A percentile compares a stretch with the other conserved stretches of the same genome.
These are phyloP conservation scores for Boletus barrowsii DNA, from an alignment of 768 basidiomycete genomes.

Conservation along the genomic window DNA sequence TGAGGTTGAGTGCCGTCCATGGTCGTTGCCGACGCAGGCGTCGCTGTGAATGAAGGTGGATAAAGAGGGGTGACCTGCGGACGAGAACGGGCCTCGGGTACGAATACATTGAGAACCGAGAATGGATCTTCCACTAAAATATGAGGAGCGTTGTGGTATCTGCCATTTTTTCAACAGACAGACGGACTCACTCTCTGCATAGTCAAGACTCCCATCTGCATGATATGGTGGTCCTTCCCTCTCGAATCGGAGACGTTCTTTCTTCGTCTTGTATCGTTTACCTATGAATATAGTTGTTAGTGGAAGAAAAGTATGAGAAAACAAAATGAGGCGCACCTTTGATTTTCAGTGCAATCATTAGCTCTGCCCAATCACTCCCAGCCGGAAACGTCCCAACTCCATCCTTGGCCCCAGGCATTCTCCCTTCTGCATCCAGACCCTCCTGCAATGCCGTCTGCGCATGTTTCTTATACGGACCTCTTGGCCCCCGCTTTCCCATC, in stretches of 20 bases:
- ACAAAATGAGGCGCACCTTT: slow-evolving; percentile 47
- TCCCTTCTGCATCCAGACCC: slow-evolving; percentile 64
- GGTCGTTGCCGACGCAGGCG: slow-evolving; percentile 1
- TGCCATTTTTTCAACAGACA: neutral
- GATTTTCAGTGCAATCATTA: slow-evolving; percentile 70
- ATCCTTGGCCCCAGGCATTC: slow-evolving; percentile 73
- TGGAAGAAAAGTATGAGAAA: neutral
- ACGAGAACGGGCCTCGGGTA: slow-evolving; percentile 53
- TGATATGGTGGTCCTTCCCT: slow-evolving; percentile 68
- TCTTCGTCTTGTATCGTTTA: slow-evolving; percentile 78
- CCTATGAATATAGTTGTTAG: slow-evolving; percentile 30
- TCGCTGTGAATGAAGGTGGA: slow-evolving; percentile 35
- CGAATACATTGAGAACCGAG: slow-evolving; percentile 58
- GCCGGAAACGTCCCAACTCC: slow-evolving; percentile 72
- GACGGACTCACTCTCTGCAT: slow-evolving; percentile 54
- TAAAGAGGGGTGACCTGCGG: slow-evolving; percentile 60
- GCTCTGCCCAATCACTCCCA: slow-evolving; percentile 66
- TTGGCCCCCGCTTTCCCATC: slow-evolving; percentile 39
- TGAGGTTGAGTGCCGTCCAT: slow-evolving; percentile 1
- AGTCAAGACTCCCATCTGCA: slow-evolving; percentile 79
- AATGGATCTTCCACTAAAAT: slow-evolving; percentile 75
- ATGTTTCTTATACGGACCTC: slow-evolving; percentile 55
- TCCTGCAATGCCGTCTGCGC: slow-evolving; percentile 40
- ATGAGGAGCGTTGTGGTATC: neutral
- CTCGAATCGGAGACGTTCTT: slow-evolving; percentile 74